Conservation (phyloP, 2,329 filamentous ascomycete species). For the Pyricularia pennisetigena region DNA sequence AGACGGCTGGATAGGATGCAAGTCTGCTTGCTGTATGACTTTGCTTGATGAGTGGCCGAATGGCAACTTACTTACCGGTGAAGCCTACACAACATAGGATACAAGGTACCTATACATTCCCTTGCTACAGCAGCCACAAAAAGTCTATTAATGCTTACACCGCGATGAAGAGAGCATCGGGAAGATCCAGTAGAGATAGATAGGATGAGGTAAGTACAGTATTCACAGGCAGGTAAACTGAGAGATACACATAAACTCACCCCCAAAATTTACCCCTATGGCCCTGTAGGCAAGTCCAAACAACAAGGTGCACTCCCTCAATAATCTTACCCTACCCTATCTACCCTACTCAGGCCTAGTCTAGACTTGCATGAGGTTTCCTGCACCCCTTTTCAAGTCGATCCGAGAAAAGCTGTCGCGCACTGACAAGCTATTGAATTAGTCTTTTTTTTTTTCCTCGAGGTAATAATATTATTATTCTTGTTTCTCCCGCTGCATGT, state of each 20-base stretch:
- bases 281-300: neutral
- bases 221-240: too few relatives aligned
- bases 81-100: neutral
- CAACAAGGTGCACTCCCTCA: neutral
- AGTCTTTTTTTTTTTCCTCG: neutral
- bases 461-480: neutral
- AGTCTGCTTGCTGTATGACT: neutral
- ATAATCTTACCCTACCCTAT: neutral
- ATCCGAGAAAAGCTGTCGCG: neutral
- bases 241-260: neutral
- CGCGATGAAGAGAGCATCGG: neutral
- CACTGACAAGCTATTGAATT: neutral
- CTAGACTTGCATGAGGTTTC: neutral
- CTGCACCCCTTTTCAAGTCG: neutral
- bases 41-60: neutral
- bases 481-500: neutral
- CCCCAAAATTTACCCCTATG: neutral
- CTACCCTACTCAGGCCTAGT: neutral
- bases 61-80: neutral
- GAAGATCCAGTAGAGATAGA: neutral
- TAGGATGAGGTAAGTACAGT: neutral
- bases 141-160: neutral
- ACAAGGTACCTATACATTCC: neutral
- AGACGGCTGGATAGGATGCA: neutral
- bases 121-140: neutral